These are phyloP conservation scores for Cunninghamia lanceolata DNA, from an alignment of 75 land plant genomes.

Conservation along the genomic window DNA sequence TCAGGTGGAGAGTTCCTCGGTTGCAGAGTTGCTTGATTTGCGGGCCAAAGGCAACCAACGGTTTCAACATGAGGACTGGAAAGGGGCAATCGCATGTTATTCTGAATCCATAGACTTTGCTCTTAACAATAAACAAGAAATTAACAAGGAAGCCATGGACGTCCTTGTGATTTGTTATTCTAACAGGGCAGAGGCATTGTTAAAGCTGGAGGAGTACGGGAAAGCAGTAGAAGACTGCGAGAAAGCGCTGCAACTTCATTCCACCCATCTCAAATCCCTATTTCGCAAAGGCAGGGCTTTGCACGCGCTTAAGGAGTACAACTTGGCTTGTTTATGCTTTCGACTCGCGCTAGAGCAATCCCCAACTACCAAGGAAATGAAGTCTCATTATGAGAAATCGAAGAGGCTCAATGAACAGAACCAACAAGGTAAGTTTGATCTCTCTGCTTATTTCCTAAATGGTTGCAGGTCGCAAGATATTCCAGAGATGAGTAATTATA, in stretches of 20 bases:
- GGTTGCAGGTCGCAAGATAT: neutral
- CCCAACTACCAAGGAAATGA: neutral
- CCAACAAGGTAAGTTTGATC: neutral
- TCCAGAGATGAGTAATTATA: neutral
- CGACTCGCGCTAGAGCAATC: neutral
- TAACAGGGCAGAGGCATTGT: slow-evolving; percentile 21
- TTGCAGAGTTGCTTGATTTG: no score
- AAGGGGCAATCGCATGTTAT: no score
- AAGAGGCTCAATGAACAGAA: neutral
- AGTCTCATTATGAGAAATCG: neutral
- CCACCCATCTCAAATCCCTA: slow-evolving; percentile 20
- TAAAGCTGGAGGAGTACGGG: slow-evolving; percentile 11
- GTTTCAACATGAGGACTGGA: no score
- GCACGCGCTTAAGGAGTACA: slow-evolving; percentile 20
- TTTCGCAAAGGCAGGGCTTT: slow-evolving; percentile 31
- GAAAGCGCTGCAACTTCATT: slow-evolving; percentile 22
- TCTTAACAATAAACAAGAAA: no score
- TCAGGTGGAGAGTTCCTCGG: no score
- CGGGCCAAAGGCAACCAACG: no score
- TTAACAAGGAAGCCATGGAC: no score
- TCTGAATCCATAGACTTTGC: no score
- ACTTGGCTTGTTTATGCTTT: neutral
- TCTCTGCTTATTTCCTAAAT: neutral
- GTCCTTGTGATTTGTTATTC: no score
- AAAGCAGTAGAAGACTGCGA: slow-evolving; percentile 24